These are phyloP conservation scores for Phytophthora meadii DNA, from an alignment of 352 stramenopile genomes.

Conservation along the genomic window DNA sequence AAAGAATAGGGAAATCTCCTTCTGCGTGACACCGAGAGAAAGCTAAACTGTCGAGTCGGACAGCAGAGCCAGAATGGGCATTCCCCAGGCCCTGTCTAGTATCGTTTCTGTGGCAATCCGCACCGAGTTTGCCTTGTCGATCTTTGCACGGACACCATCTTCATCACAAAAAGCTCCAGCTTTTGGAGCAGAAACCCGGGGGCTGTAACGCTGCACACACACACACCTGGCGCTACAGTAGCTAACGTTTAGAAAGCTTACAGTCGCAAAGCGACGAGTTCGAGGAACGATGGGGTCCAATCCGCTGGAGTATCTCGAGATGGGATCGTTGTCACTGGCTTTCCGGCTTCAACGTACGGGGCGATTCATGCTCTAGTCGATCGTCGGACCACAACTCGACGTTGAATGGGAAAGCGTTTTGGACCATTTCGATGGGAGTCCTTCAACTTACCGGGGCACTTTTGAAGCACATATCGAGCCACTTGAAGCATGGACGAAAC, in stretches of 20 bases:
- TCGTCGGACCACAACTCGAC: conserved; percentile 34
- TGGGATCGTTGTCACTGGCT: conserved; percentile 31
- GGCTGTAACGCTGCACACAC: conserved; percentile 22
- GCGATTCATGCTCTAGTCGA: conserved; percentile 2
- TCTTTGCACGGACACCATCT: conserved; percentile 2
- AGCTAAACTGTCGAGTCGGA: conserved; percentile 27
- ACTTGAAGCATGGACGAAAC: too few species aligned
- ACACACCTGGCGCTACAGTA: conserved; percentile 1
- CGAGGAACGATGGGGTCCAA: conserved; percentile 14
- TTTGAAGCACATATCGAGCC: too few species aligned
- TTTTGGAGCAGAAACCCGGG: conserved; percentile 26
- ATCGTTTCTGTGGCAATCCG: not conserved
- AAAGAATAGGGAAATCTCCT: not conserved
- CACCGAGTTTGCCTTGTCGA: conserved; percentile 6
- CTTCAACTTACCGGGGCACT: not conserved
- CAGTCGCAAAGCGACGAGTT: conserved; percentile 12
- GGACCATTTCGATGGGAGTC: conserved; percentile 17
- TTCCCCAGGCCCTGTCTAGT: conserved; percentile 3
- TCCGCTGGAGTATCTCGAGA: conserved; percentile 33
- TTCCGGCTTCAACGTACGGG: conserved; percentile 15
- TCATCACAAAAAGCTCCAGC: conserved; percentile 15
- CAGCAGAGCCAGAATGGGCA: conserved; percentile 27
- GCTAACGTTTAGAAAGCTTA: not conserved
- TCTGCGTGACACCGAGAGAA: conserved; percentile 19
- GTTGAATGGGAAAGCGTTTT: not conserved